These are phyloP conservation scores for Lycium ferocissimum DNA, from an alignment of 257 asterid species.

Conservation along the genomic window DNA sequence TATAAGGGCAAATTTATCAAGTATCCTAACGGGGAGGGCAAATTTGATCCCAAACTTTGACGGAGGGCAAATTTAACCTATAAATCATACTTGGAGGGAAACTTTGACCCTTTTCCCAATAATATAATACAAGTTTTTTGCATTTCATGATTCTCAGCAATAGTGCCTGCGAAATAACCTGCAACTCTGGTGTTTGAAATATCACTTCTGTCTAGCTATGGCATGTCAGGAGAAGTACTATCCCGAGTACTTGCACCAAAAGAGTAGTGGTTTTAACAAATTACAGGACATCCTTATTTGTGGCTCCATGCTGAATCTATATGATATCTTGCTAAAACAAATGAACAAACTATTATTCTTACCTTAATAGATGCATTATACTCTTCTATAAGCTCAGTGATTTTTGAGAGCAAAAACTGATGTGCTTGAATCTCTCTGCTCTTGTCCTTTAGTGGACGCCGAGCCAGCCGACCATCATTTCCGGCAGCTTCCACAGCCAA, in stretches of 20 bases:
- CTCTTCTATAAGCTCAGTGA: conserved; percentile 52
- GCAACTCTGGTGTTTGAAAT: conserved; percentile 12
- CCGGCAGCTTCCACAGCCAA: conserved; percentile 65
- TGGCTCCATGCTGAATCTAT: conserved; percentile 1
- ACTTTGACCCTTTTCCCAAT: not conserved
- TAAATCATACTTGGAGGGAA: no score
- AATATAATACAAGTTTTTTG: not conserved
- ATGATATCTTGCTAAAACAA: conserved; percentile 1
- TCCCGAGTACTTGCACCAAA: not conserved
- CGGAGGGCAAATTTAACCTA: no score
- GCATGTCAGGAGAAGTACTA: not conserved
- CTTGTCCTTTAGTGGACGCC: conserved; percentile 68
- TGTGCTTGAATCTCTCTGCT: conserved; percentile 78
- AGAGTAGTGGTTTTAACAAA: not conserved
- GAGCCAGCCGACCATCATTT: conserved; percentile 79
- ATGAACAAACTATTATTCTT: conserved; percentile 11
- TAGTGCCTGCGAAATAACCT: not conserved
- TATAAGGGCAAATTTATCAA: no score
- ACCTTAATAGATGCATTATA: conserved; percentile 56
- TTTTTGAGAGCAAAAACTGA: conserved; percentile 53
- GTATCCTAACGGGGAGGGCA: no score
- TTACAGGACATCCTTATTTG: not conserved
- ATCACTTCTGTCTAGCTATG: not conserved
- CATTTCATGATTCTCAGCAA: not conserved
- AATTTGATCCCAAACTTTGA: no score